Evolutionary conservation across 208 protist genomes (phyloP), one percentile per base, ranked within the genome.

Genomic region (Dictyostelium gargantuum): DNA sequence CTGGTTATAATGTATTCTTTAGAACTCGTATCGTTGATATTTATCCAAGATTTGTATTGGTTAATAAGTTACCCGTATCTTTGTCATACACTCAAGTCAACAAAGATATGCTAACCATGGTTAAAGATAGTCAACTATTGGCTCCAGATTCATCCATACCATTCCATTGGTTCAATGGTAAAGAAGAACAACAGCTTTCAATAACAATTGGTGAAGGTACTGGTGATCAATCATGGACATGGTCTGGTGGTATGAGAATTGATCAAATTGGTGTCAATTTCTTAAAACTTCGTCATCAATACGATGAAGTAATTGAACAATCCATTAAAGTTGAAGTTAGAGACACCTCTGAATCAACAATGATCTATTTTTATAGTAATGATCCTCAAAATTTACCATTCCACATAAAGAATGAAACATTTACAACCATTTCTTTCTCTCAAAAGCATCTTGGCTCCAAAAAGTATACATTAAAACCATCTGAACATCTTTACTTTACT

Each of bases 161-260:
- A 40, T 89, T 89, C 70, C 52, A 89, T 61, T 89, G 82, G 82
- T 89, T 79, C 32, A 58, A 89, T 40, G 82, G 82, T 13, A 48
- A 54, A 21, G 63, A 75, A 4, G 82, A 89, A 50, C 82, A 89
- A 68, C 8, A 35, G 29, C 11, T 89, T 0, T 74, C 82, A 15
- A 52, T 89, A 0, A 54, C 82, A 11, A 76, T 77, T 26, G 8
- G 32, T 23, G 21, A 54, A 19, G 26, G 32, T 23, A 26, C 52
- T 4, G 17, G 29, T 42, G 52, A 38, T 17, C 15, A 77, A 35
- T 70, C 63, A 17, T 89, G 70, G 66, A 50, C 17, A 61, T 89
- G 70, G 66, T 89, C 82, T 3, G 70, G 63, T 42, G 68, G 68
- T 54, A 23, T 79, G 1, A 13, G 50, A 17, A 79, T 89, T 13